These are phyloP conservation scores for Saccharomycopsis selenospora DNA, from an alignment of 805 yeast genomes.

Conservation along the genomic window DNA sequence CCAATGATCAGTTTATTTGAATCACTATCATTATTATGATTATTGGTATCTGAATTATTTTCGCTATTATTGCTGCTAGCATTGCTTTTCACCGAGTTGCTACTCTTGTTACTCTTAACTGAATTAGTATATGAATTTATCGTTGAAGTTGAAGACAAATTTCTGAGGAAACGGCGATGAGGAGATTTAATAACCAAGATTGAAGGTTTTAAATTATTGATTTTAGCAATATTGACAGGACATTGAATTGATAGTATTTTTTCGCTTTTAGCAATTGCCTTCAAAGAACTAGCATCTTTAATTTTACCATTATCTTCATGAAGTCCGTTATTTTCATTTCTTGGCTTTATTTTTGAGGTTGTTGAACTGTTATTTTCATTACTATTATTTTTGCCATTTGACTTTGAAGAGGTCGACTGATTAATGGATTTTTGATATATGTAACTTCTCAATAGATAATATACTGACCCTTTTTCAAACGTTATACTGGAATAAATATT, in stretches of 20 bases:
- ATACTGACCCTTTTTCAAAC: constrained; percentile 80
- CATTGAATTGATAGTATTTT: constrained; percentile 52
- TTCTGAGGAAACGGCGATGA: constrained; percentile 32
- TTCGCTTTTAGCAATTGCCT: constrained; percentile 40
- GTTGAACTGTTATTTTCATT: constrained; percentile 6
- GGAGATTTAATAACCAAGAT: constrained; percentile 56
- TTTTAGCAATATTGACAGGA: constrained; percentile 64
- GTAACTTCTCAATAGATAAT: constrained; percentile 51
- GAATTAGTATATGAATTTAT: constrained; percentile 26
- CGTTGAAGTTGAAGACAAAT: constrained; percentile 36
- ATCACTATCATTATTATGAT: constrained; percentile 18
- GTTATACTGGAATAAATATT: constrained; percentile 67
- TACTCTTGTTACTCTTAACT: constrained; percentile 5
- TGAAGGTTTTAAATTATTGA: constrained; percentile 63
- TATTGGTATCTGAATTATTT: background rate
- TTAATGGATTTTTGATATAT: constrained; percentile 23
- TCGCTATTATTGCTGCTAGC: background rate
- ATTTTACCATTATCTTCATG: background rate
- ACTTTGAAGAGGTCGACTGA: background rate
- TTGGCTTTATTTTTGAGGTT: constrained; percentile 7
- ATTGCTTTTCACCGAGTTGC: background rate
- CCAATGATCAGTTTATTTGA: constrained; percentile 25
- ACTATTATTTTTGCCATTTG: constrained; percentile 8
- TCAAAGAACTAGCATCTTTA: background rate
- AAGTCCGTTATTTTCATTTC: background rate